phyloP scores from a whole-genome alignment of 176 grass and related monocot genomes.

The Oropetium thomaeum region DNA sequence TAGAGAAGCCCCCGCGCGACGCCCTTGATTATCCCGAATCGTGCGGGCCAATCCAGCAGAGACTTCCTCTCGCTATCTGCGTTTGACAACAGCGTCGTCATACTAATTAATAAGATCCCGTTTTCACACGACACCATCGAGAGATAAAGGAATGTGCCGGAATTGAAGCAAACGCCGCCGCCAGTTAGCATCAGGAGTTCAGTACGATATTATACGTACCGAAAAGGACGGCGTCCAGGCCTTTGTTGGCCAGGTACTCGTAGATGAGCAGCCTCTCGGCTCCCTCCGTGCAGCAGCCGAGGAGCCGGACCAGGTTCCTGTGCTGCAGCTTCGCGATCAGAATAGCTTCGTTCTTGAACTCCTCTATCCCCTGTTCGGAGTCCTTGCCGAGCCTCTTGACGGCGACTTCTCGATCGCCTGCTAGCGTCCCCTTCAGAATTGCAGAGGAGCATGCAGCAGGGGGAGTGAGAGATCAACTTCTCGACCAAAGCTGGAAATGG shows the following conservation, averaged over 20 bases:
- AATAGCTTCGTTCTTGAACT: conserved; percentile 40
- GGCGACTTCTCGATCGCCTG: conserved; percentile 35
- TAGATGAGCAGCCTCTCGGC: conserved; percentile 53
- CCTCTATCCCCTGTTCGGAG: conserved; percentile 47
- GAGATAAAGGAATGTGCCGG: neutral
- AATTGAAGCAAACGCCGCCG: neutral
- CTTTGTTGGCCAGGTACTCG: conserved; percentile 45
- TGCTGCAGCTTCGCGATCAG: conserved; percentile 46
- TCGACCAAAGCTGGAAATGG: neutral
- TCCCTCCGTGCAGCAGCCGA: conserved; percentile 44
- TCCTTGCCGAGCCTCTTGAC: conserved; percentile 51
- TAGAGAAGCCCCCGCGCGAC: conserved; percentile 60
- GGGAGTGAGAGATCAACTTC: neutral
- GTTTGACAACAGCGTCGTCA: neutral
- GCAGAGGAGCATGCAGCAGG: neutral
- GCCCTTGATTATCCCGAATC: conserved; percentile 49
- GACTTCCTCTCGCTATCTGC: conserved; percentile 37
- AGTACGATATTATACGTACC: too few relatives aligned
- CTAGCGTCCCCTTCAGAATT: conserved; percentile 25
- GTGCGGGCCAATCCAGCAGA: conserved; percentile 36
- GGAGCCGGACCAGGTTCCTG: conserved; percentile 43
- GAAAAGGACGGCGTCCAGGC: conserved; percentile 40
- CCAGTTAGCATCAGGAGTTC: too few relatives aligned
- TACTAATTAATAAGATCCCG: neutral
- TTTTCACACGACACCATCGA: neutral